phyloP scores from a whole-genome alignment of 148 eudicot genomes.

The Chenopodium quinoa region DNA sequence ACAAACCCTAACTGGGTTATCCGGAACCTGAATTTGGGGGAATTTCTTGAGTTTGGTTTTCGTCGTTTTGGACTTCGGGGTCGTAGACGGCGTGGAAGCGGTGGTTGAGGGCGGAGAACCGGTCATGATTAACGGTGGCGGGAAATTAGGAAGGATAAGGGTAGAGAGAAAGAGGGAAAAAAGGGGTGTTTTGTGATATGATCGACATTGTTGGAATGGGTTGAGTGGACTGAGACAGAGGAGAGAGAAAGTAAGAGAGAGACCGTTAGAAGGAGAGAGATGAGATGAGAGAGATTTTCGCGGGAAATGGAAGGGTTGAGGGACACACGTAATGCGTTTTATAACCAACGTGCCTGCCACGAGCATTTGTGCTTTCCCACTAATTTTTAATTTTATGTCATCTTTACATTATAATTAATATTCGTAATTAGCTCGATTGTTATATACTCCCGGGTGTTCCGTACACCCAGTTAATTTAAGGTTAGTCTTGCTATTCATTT shows the following conservation, averaged over 20 bases:
- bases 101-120: conserved; percentile 20
- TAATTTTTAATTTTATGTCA: no score
- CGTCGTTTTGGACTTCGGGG: conserved; percentile 18
- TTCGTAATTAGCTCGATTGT: no score
- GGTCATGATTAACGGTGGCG: conserved; percentile 33
- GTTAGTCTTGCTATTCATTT: no score
- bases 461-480: no score
- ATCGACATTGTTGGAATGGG: conserved; percentile 3
- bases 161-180: background rate
- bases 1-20: background rate
- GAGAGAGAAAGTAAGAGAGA: conserved; percentile 18
- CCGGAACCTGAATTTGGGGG: conserved; percentile 38
- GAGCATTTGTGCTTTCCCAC: no score
- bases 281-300: conserved; percentile 35
- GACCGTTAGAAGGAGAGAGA: conserved; percentile 12
- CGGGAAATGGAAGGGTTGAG: conserved; percentile 43
- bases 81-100: conserved; percentile 17
- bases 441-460: no score
- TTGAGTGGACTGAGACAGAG: conserved; percentile 7
- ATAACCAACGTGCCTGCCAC: no score
- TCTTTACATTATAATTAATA: no score
- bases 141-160: background rate
- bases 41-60: conserved; percentile 43
- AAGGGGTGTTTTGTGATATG: background rate
- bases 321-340: conserved; percentile 34